Conservation (phyloP, 2,329 filamentous ascomycete species). For the Calonectria leucothoes region DNA sequence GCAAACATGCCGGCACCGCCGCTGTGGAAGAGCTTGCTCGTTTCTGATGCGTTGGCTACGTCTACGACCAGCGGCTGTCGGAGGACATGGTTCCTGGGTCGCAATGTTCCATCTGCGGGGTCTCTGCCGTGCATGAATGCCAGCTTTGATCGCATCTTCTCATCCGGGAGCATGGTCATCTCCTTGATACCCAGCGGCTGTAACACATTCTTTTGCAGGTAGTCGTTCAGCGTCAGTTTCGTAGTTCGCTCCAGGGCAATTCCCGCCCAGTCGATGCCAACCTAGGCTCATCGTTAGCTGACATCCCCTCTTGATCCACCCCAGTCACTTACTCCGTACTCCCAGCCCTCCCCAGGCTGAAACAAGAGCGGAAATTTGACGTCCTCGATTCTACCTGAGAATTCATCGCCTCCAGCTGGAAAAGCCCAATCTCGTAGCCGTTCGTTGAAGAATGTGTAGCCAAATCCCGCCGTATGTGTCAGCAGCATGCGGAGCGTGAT, state of each 20-base stretch:
- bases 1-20: conserved; percentile 73
- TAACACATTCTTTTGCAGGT: conserved; percentile 60
- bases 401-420: conserved; percentile 67
- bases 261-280: conserved; percentile 65
- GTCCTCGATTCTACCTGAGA: conserved; percentile 64
- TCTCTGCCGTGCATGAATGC: conserved; percentile 68
- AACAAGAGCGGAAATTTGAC: conserved; percentile 67
- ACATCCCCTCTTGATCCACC: accelerated
- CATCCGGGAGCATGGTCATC: conserved; percentile 67
- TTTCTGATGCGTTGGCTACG: conserved; percentile 52
- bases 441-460: conserved; percentile 67
- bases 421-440: conserved; percentile 58
- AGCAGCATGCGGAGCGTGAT: conserved; percentile 70
- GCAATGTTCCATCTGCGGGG: conserved; percentile 55
- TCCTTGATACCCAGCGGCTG: conserved; percentile 59
- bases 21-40: conserved; percentile 61
- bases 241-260: conserved; percentile 59
- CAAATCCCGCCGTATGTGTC: conserved; percentile 67
- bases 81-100: conserved; percentile 60
- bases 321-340: conserved; percentile 64
- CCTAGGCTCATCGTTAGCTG: conserved; percentile 46
- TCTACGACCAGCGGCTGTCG: conserved; percentile 55
- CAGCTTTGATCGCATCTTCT: conserved; percentile 64
- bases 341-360: conserved; percentile 72
- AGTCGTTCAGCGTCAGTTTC: conserved; percentile 58